Base-by-base conservation (phyloP, 2,329 filamentous ascomycete genomes). In the Zymoseptoria pseudotritici region DNA sequence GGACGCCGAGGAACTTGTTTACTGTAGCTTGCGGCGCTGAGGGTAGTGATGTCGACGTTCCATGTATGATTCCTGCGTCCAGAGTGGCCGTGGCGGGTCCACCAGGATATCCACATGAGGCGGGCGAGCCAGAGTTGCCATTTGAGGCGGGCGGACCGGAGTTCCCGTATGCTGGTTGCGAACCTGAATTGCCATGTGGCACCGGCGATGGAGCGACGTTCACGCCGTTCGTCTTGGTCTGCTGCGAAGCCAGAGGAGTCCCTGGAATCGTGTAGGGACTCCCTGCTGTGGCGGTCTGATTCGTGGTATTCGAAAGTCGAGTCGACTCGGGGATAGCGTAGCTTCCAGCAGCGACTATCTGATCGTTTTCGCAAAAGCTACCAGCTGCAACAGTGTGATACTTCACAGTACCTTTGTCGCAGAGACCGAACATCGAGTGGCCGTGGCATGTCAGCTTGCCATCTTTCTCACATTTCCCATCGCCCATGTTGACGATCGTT, bases 331-430 rank as follows among this genome's bases (percentile, higher is more conserved):
- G n/a, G 3, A 31, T 26, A 22, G 29, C 22, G 24, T 13, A 24
- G 21, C 52, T 53, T 24, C 52, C 36, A 46, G 20, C 22, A 29
- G 22, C 22, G 10, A 53, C 21, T 9, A 53, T 53, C 52, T 53
- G 22, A n/a, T 22, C 52, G 17, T 63, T 56, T 20, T 58, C 53
- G 65, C 78, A 79, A 1, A 70, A 71, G 2, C 76, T 79, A 21
- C 77, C 78, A 17, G 72, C 68, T 5, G 77, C 76, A 7, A 79
- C 75, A 8, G 65, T 63, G 66, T 76, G 73, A 66, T 69, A 78
- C 19, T 74, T 60, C 1, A 78, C 72, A 1, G 66, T 60, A 54
- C 76, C 77, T 58, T 72, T 71, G 66, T 78, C 75, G 73, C 77
- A 79, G 54, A 79, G 66, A 22, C 75, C 77, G 58, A 75, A 78